Percentiles rank a stretch among this genome's conserved stretches.
phyloP scores from a whole-genome alignment of 768 basidiomycete species.

The Fibroporia radiculosa region DNA sequence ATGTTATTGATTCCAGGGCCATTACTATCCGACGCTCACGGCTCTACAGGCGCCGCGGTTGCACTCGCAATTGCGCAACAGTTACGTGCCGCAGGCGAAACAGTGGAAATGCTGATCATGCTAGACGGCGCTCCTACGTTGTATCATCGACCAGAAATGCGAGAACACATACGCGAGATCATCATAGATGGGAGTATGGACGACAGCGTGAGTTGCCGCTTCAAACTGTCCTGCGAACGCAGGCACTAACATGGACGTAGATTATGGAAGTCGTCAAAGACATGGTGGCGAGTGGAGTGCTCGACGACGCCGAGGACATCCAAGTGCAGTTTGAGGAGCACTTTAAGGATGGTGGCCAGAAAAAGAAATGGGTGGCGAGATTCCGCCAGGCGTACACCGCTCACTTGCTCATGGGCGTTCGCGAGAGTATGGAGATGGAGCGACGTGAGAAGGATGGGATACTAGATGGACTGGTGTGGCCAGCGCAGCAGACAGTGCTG shows the following conservation, averaged over 20 bases:
- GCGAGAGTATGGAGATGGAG: conserved; percentile 1
- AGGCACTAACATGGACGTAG: neutral
- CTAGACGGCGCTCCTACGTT: conserved; percentile 5
- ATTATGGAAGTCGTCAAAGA: conserved; percentile 6
- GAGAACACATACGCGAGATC: neutral
- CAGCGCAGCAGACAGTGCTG: conserved; percentile 4
- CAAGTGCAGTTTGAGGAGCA: conserved; percentile 4
- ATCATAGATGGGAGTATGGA: conserved; percentile 1
- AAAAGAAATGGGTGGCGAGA: conserved; percentile 5
- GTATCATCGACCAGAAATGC: neutral
- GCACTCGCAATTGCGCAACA: conserved; percentile 1
- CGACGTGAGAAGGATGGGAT: neutral
- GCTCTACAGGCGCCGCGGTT: neutral
- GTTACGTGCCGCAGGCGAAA: conserved; percentile 2
- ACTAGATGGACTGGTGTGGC: conserved; percentile 2
- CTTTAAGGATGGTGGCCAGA: conserved; percentile 3
- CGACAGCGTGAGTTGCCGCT: neutral
- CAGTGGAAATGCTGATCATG: conserved; percentile 5
- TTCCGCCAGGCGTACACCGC: conserved; percentile 10
- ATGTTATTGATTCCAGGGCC: neutral
- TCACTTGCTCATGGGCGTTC: conserved; percentile 6
- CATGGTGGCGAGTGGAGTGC: conserved; percentile 4
- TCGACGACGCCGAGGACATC: conserved; percentile 6
- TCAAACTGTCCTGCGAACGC: neutral
- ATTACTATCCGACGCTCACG: neutral